Base-by-base conservation (phyloP, 2,329 filamentous ascomycete genomes). In the Fusarium sp. region DNA sequence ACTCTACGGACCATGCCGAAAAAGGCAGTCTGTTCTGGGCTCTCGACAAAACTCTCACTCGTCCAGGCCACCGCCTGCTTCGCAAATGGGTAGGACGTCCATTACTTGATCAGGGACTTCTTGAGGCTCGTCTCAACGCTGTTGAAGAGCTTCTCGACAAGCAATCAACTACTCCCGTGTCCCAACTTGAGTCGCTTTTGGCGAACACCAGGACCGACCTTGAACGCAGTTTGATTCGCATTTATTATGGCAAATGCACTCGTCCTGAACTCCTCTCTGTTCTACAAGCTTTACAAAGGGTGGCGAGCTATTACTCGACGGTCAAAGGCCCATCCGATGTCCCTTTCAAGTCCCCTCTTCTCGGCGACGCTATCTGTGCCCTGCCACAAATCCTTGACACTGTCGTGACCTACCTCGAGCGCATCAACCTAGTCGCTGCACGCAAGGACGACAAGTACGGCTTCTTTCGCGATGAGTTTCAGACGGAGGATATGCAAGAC, bases 211-310 rank as follows among this genome's bases (percentile, higher is more conserved):
- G 87, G 76, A 89, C 88, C 8, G 96, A 99, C 76, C 88, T 99
- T 8, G 96, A 99, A 80, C 94, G 96, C 72, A 96, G 93, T 66
- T 84, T 99, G 47, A 94, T 98, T 75, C 89, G 96, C 46, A 97
- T 99, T 63, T 99, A 98, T 83, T 99, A 99, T 80, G 94, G 94
- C 51, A 98, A 97, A 82, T 98, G 94, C 79, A 92, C 93, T 1
- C 90, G 96, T 1, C 92, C 94, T 1, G 96, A 99, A 79, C 88
- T 99, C 6, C 85, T 98, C 4, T 89, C 88, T 1, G 91, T 97
- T 7, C 84, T 99, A 3, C 94, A 98, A 78, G 92, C 92, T 0
- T 84, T 99, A 60, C 94, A 97, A 74, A 88, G 85, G 62, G 93
- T 98, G 47, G 88, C 93, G 0, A 89, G 87, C 58, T 91, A 96